phyloP scores from a whole-genome alignment of 2,329 filamentous ascomycete genomes.

The Fusarium pseudonygamai region DNA sequence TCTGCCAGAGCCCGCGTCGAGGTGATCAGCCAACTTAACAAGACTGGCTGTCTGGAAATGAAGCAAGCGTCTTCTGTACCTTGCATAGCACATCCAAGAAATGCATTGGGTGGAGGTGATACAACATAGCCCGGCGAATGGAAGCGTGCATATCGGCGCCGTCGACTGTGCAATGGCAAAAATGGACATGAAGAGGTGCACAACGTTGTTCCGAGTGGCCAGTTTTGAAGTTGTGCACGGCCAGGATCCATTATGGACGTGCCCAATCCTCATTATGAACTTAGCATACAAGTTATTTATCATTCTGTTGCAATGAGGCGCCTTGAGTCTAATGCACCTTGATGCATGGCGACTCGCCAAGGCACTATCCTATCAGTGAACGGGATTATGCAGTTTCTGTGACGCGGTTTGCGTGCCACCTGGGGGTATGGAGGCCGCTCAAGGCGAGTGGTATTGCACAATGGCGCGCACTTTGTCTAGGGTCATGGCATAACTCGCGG shows the following conservation, averaged over 20 bases:
- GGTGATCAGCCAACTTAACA: slow-evolving; percentile 27
- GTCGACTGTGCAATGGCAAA: slow-evolving; percentile 18
- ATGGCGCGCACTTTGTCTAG: slow-evolving; percentile 35
- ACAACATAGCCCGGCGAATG: slow-evolving; percentile 45
- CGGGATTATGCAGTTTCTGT: slow-evolving; percentile 50
- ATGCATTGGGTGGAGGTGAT: slow-evolving; percentile 43
- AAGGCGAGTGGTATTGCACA: slow-evolving; percentile 38
- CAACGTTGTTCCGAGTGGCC: slow-evolving; percentile 41
- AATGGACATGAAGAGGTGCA: slow-evolving; percentile 25
- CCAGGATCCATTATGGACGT: slow-evolving; percentile 21
- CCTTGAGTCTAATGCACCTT: slow-evolving; percentile 30
- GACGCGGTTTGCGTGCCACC: slow-evolving; percentile 47
- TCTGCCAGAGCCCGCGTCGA: slow-evolving; percentile 28
- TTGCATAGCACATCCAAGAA: slow-evolving; percentile 40
- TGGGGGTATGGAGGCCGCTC: slow-evolving; percentile 32
- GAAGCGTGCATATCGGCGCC: slow-evolving; percentile 43
- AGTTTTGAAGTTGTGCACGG: slow-evolving; percentile 40
- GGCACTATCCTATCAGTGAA: slow-evolving; percentile 44
- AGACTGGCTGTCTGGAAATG: slow-evolving; percentile 7
- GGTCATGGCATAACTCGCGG: slow-evolving; percentile 39
- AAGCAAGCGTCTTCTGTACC: slow-evolving; percentile 40
- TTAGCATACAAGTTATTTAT: slow-evolving; percentile 17
- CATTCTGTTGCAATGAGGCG: slow-evolving; percentile 33
- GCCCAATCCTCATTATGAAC: slow-evolving; percentile 25
- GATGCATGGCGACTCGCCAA: slow-evolving; percentile 34